Conservation (phyloP, 345 rosid species). For the Salix purpurea region DNA sequence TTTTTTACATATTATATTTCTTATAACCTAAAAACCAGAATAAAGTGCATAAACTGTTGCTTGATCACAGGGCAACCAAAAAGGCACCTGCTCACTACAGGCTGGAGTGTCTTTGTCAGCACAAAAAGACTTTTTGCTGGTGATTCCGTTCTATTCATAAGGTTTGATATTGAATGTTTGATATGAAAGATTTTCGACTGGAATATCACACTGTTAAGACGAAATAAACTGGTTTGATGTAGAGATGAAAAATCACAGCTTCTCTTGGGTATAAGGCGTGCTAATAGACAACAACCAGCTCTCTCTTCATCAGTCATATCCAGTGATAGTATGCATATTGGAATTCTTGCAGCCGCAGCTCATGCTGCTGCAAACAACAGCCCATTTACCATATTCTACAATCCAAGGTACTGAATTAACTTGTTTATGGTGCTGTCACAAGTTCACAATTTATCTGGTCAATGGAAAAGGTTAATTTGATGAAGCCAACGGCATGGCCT, state of each 20-base stretch:
- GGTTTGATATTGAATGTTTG: conserved; percentile 37
- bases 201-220: conserved; percentile 10
- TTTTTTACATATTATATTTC: not conserved
- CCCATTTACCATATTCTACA: conserved; percentile 85
- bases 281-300: conserved; percentile 86
- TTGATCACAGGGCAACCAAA: conserved; percentile 76
- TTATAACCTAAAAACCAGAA: not conserved
- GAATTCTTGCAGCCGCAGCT: conserved; percentile 98
- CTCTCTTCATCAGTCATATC: conserved; percentile 93
- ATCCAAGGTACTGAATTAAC: conserved; percentile 65
- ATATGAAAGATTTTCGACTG: conserved; percentile 2
- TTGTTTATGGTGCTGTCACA: not conserved
- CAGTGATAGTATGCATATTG: conserved; percentile 99
- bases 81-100: conserved; percentile 84
- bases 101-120: conserved; percentile 96
- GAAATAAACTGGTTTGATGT: conserved; percentile 19
- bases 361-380: conserved; percentile 95
- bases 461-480: not conserved
- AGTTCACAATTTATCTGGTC: not conserved
- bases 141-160: conserved; percentile 86
- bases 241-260: conserved; percentile 96
- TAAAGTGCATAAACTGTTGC: conserved; percentile 3
- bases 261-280: conserved; percentile 76
- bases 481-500: conserved; percentile 13
- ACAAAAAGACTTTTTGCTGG: conserved; percentile 89